A percentile compares a stretch with the other conserved stretches of the same genome.
These are phyloP conservation scores for Pythium rishiriense DNA, from an alignment of 352 stramenopile genomes.

Conservation along the genomic window DNA sequence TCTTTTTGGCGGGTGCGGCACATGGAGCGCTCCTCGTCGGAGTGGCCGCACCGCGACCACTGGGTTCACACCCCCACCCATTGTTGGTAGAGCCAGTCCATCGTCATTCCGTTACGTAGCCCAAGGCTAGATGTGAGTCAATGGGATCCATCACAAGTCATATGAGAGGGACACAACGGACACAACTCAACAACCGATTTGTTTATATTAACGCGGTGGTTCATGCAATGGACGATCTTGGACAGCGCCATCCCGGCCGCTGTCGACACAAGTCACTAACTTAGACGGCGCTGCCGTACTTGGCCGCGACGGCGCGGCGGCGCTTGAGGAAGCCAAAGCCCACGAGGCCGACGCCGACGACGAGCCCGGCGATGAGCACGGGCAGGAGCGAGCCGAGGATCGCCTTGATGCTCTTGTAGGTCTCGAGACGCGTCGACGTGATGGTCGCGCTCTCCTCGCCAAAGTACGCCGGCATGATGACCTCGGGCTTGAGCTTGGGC, in stretches of 20 bases:
- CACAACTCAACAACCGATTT: no score
- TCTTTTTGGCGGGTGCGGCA: no score
- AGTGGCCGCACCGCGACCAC: no score
- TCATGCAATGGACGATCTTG: no score
- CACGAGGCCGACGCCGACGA: slow-evolving; percentile 42
- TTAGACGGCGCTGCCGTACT: slow-evolving; percentile 8
- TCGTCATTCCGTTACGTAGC: no score
- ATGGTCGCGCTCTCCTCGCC: slow-evolving; percentile 52
- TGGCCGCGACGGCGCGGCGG: slow-evolving; percentile 24
- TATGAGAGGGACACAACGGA: no score
- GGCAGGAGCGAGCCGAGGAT: slow-evolving; percentile 55
- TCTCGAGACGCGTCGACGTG: slow-evolving; percentile 36
- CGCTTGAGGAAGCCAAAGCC: slow-evolving; percentile 47
- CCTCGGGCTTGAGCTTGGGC: slow-evolving; percentile 44
- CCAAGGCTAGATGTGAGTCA: no score
- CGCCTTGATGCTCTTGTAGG: slow-evolving; percentile 53
- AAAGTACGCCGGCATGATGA: slow-evolving; percentile 65
- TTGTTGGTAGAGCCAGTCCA: no score
- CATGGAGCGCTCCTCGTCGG: no score
- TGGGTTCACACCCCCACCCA: no score
- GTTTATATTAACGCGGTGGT: no score
- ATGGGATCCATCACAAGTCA: no score
- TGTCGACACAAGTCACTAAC: slow-evolving; percentile 10
- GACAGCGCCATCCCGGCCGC: not conserved
- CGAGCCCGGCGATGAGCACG: slow-evolving; percentile 50